Evolutionary conservation across 2,329 filamentous ascomycete species (phyloP).

Genomic region (Aspergillus glaucus): DNA sequence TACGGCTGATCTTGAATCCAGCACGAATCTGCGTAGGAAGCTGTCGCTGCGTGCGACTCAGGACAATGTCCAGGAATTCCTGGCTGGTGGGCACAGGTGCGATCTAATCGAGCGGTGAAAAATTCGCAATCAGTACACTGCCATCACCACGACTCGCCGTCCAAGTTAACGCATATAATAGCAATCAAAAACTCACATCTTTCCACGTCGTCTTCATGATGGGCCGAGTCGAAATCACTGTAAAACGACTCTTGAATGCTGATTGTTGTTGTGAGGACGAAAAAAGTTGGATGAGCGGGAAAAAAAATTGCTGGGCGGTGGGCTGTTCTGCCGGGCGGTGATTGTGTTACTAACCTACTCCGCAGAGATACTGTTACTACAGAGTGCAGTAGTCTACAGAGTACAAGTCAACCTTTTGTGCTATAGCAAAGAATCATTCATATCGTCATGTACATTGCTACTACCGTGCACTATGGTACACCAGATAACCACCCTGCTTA

Average conservation of each 20-base stretch:
- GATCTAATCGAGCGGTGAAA: slow-evolving; percentile 48
- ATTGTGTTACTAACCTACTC: not conserved
- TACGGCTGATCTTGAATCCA: slow-evolving; percentile 93
- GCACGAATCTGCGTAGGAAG: slow-evolving; percentile 92
- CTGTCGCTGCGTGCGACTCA: slow-evolving; percentile 86
- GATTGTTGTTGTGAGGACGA: slow-evolving; percentile 13
- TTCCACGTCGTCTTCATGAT: slow-evolving; percentile 58
- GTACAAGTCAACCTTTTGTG: not conserved
- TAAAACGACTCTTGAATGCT: slow-evolving; percentile 14
- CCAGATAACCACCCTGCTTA: slow-evolving; percentile 15
- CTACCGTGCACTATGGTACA: slow-evolving; percentile 18
- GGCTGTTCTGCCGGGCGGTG: slow-evolving; percentile 11
- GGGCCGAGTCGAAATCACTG: slow-evolving; percentile 22
- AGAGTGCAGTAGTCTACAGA: not conserved
- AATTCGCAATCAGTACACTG: slow-evolving; percentile 18
- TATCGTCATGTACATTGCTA: slow-evolving; percentile 17
- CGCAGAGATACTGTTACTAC: not conserved
- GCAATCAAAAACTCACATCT: slow-evolving; percentile 35
- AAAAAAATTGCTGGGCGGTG: slow-evolving; percentile 10
- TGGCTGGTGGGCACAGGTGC: slow-evolving; percentile 83
- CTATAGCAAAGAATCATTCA: slow-evolving; percentile 1
- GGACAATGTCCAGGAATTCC: slow-evolving; percentile 96
- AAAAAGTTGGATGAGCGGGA: slow-evolving; percentile 14
- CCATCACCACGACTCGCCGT: not conserved
- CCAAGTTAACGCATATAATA: no score